These are phyloP conservation scores for Pseudocercospora musae DNA, from an alignment of 2,329 filamentous ascomycete genomes.

Conservation along the genomic window DNA sequence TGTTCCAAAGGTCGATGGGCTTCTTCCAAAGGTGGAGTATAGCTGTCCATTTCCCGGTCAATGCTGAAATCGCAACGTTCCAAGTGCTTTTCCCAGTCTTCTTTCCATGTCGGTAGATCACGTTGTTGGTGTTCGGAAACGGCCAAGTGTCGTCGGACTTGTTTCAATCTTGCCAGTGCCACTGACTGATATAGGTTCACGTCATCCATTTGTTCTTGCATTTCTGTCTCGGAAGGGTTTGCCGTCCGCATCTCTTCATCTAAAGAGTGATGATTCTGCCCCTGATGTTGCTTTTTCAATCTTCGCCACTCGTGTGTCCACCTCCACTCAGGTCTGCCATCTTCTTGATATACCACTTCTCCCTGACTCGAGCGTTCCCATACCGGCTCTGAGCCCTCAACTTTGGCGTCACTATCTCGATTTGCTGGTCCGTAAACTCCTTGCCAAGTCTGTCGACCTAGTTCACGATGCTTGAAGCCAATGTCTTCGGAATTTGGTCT, in stretches of 20 bases:
- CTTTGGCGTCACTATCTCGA: not conserved
- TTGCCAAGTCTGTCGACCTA: not conserved
- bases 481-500: not conserved
- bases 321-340: conserved; percentile 9
- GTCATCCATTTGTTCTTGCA: not conserved
- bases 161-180: conserved; percentile 9
- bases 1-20: not conserved
- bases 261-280: not conserved
- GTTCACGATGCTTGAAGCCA: not conserved
- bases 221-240: not conserved
- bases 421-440: not conserved
- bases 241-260: not conserved
- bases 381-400: not conserved
- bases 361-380: conserved; percentile 9
- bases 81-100: conserved; percentile 10
- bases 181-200: not conserved
- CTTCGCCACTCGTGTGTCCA: conserved; percentile 14
- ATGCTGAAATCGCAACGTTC: conserved; percentile 13
- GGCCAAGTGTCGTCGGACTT: conserved; percentile 7
- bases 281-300: conserved; percentile 7
- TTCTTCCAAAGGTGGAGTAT: not conserved
- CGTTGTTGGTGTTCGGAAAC: not conserved
- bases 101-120: conserved; percentile 3
- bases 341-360: conserved; percentile 12
- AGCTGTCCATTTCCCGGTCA: conserved; percentile 5